These are phyloP conservation scores for Bonnemaisonia californica DNA, from an alignment of 31 red algal genomes.

Conservation along the genomic window DNA sequence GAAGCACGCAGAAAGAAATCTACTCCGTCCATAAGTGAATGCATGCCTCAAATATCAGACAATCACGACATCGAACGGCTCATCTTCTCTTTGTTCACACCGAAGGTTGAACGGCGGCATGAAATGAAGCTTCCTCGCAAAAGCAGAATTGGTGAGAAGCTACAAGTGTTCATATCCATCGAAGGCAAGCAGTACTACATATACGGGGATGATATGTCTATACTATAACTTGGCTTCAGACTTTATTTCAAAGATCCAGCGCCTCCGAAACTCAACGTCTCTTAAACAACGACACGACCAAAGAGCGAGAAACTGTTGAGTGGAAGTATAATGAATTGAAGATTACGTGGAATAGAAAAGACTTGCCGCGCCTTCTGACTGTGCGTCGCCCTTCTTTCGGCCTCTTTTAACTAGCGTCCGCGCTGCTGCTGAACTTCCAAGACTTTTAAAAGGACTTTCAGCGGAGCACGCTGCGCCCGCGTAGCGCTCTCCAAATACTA, in stretches of 20 bases:
- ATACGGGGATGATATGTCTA: conserved; percentile 3
- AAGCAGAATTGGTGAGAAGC: conserved; percentile 29
- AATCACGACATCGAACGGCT: conserved; percentile 25
- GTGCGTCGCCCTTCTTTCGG: background rate
- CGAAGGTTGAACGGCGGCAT: conserved; percentile 12
- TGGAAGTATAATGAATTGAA: conserved; percentile 19
- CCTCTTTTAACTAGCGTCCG: background rate
- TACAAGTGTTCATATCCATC: background rate
- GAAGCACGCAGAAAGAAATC: too few species aligned
- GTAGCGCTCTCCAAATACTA: background rate
- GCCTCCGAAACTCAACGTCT: background rate
- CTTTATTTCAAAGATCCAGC: background rate
- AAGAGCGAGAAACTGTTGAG: background rate
- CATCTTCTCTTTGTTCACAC: conserved; percentile 14
- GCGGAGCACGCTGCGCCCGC: too few species aligned
- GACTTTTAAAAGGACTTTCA: too few species aligned
- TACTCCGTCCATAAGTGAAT: conserved; percentile 11
- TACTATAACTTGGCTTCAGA: background rate
- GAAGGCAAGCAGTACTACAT: conserved; percentile 4
- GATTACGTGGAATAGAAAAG: conserved; percentile 10
- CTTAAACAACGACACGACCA: background rate
- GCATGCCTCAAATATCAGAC: conserved; percentile 30
- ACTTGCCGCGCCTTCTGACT: conserved; percentile 2
- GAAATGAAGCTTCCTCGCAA: conserved; percentile 18
- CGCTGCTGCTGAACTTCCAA: conserved; percentile 4